Percentiles rank a stretch among this genome's conserved stretches.
Conservation (phyloP, 1,284 basidiomycete genomes). For the Sanguinoderma infundibulare region DNA sequence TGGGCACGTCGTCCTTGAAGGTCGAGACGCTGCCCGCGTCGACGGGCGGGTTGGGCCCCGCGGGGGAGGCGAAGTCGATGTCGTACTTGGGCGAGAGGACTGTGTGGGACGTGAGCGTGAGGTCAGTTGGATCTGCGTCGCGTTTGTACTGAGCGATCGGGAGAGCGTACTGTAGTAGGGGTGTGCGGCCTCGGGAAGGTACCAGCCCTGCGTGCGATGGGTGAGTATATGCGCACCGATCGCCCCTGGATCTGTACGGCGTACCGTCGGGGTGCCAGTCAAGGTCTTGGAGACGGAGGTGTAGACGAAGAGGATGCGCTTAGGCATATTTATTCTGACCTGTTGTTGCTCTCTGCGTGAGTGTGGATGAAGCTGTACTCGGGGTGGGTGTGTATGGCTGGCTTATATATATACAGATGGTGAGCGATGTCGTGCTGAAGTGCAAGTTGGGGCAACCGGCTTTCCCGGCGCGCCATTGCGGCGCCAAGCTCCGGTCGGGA, state of each 20-base stretch:
- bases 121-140: neutral
- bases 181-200: constrained; percentile 79
- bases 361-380: neutral
- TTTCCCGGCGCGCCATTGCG: too few species aligned
- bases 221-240: neutral
- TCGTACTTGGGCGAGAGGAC: constrained; percentile 56
- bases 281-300: constrained; percentile 73
- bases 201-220: constrained; percentile 59
- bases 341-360: neutral
- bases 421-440: too few species aligned
- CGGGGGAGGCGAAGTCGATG: constrained; percentile 76
- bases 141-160: neutral
- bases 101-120: constrained; percentile 1
- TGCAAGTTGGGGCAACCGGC: too few species aligned
- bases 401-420: too few species aligned
- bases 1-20: constrained; percentile 60
- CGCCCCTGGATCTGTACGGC: constrained; percentile 17
- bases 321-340: constrained; percentile 25
- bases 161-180: constrained; percentile 62
- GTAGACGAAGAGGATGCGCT: constrained; percentile 74
- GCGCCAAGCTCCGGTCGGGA: too few species aligned
- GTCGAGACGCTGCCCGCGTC: constrained; percentile 64
- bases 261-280: constrained; percentile 58
- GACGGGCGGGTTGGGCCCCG: constrained; percentile 75
- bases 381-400: too few species aligned